Percentiles rank a stretch among this genome's conserved stretches.
Evolutionary conservation across 306 rosid species (phyloP).

Genomic region (Geum urbanum): DNA sequence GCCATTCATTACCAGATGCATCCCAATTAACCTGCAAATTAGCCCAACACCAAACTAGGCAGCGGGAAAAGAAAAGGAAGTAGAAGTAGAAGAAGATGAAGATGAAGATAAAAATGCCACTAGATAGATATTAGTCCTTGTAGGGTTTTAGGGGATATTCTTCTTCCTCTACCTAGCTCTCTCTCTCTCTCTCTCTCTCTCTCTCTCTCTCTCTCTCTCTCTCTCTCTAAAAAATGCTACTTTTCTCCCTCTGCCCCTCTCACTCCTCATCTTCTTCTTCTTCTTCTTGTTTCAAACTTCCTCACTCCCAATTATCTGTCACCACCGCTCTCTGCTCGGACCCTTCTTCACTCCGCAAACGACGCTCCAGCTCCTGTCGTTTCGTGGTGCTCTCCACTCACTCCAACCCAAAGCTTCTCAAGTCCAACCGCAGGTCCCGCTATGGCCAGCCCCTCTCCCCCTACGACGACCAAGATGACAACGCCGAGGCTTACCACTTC

Average conservation of each 20-base stretch:
- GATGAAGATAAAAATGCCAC: conserved; percentile 6
- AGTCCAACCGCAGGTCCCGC: conserved; percentile 59
- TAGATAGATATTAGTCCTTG: not conserved
- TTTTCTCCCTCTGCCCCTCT: conserved; percentile 34
- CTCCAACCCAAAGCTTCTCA: conserved; percentile 68
- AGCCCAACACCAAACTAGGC: not conserved
- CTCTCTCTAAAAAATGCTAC: conserved; percentile 36
- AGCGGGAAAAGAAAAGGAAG: not conserved
- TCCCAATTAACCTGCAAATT: not conserved
- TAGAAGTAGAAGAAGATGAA: no score
- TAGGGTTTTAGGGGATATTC: conserved; percentile 88
- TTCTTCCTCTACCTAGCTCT: conserved; percentile 12
- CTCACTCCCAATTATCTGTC: conserved; percentile 4
- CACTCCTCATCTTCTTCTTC: conserved; percentile 34
- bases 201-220: no score
- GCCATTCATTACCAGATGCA: not conserved
- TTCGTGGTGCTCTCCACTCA: conserved; percentile 58
- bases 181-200: no score
- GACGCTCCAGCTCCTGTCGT: conserved; percentile 19
- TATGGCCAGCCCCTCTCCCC: conserved; percentile 47
- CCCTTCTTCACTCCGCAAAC: conserved; percentile 7
- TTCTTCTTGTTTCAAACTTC: conserved; percentile 18
- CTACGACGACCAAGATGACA: conserved; percentile 35
- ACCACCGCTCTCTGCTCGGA: conserved; percentile 3
- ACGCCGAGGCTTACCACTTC: not conserved